Evolutionary conservation across 352 stramenopile species (phyloP), one percentile per base, ranked within the genome.

Genomic region (Globisporangium echinulatum): DNA sequence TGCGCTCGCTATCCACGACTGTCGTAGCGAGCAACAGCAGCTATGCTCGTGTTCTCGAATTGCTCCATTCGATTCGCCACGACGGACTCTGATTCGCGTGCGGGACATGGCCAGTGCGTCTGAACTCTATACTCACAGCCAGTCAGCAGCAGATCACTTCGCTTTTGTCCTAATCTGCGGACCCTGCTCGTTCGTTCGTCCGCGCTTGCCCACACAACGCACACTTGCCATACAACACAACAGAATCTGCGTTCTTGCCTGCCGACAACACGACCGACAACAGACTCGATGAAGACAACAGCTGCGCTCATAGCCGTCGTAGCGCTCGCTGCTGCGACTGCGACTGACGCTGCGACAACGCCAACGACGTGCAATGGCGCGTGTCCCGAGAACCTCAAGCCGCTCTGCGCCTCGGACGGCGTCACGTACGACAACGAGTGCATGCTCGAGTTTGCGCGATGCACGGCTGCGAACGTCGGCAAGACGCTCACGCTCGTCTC

Each of bases 301-400:
- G 19, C 25, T 15, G 11, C 43, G 44, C 42, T 52, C 42, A 7
- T 52, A 7, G 8, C 36, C 1, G 10, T 33, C 4, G 13, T 11
- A 25, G 54, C 43, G 0, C 10, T 51, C 17, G 36, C 17, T 15
- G 25, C 8, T 44, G 19, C 33, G 15, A 33, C 25, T 33, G 25
- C 25, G 25, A 33, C 25, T 33, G n/a, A 37, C 25, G 14, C 14
- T 37, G 37, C 46, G n/a, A 4, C 37, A 11, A 53, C 46, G 5
- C 25, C 25, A 33, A 33, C 25, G 25, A 60, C 46, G n/a, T 60
- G 55, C 37, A 51, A 54, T 9, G 36, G n/a, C 36, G 47, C 55
- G 46, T 60, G 55, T 13, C 55, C 55, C 33, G 55, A 60, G 55
- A 60, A 60, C 55, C 55, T 60, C 55, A 60, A 60, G 42, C 53